Percentiles rank a stretch among this genome's conserved stretches.
phyloP scores from a whole-genome alignment of 169 alveolate species.

The Cryptosporidium sp. region DNA sequence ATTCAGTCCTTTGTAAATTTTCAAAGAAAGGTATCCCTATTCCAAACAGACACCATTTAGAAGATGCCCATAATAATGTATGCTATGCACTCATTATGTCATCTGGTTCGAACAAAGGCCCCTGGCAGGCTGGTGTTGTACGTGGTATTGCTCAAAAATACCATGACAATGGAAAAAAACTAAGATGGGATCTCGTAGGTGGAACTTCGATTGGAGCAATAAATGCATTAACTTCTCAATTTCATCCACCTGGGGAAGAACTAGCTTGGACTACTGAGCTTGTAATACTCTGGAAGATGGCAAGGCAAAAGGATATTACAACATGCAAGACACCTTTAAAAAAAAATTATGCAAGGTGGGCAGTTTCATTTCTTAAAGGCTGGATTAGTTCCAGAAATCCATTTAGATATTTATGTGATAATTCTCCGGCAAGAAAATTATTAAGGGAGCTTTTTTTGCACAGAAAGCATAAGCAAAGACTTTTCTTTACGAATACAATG shows the following conservation, averaged over 20 bases:
- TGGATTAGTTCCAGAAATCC: constrained; percentile 64
- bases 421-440: constrained; percentile 67
- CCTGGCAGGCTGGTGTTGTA: constrained; percentile 75
- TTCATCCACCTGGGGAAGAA: constrained; percentile 71
- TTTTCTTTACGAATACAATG: constrained; percentile 69
- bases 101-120: constrained; percentile 73
- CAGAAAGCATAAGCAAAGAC: constrained; percentile 68
- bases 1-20: background rate
- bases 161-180: constrained; percentile 47
- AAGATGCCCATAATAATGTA: constrained; percentile 59
- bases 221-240: constrained; percentile 68
- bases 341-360: constrained; percentile 66
- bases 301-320: constrained; percentile 66
- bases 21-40: constrained; percentile 37
- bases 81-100: constrained; percentile 69
- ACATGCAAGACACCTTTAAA: constrained; percentile 72
- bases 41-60: constrained; percentile 68
- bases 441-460: constrained; percentile 66
- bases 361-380: constrained; percentile 42
- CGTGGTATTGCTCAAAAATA: constrained; percentile 73
- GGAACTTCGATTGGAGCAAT: constrained; percentile 73
- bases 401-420: constrained; percentile 56
- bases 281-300: constrained; percentile 70
- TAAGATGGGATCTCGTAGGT: constrained; percentile 74
- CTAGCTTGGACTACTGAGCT: constrained; percentile 70